Percentiles rank a stretch among this genome's conserved stretches.
These are phyloP conservation scores for Fagopyrum esculentum DNA, from an alignment of 148 eudicot species.

Conservation along the genomic window DNA sequence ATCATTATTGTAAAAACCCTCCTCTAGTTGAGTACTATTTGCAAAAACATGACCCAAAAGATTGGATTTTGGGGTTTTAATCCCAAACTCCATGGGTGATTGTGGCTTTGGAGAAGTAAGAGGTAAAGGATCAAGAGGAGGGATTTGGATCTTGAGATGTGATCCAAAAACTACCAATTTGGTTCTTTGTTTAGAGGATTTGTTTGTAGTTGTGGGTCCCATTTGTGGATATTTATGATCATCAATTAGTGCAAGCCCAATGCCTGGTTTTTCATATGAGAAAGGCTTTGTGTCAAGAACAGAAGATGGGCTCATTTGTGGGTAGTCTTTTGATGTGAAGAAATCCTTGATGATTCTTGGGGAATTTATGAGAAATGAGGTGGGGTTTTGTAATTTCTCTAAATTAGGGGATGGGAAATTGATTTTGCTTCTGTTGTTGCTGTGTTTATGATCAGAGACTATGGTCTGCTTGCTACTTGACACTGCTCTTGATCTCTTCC, in stretches of 20 bases:
- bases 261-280: conserved; percentile 19
- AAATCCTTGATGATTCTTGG: conserved; percentile 48
- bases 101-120: conserved; percentile 17
- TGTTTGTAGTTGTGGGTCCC: conserved; percentile 4
- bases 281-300: conserved; percentile 41
- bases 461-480: conserved; percentile 36
- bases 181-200: conserved; percentile 29
- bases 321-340: conserved; percentile 22
- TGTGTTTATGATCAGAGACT: conserved; percentile 38
- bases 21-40: not conserved
- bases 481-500: conserved; percentile 65
- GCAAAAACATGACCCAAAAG: not conserved
- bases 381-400: conserved; percentile 40
- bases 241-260: conserved; percentile 64
- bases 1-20: conserved; percentile 2
- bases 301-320: conserved; percentile 56
- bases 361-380: conserved; percentile 49
- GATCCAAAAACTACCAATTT: conserved; percentile 59
- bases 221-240: not conserved
- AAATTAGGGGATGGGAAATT: conserved; percentile 28
- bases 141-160: conserved; percentile 75
- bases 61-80: conserved; percentile 44
- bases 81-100: conserved; percentile 72
- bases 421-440: not conserved
- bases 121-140: conserved; percentile 15